These are phyloP conservation scores for Firmiana major DNA, from an alignment of 345 rosid genomes.

Conservation along the genomic window DNA sequence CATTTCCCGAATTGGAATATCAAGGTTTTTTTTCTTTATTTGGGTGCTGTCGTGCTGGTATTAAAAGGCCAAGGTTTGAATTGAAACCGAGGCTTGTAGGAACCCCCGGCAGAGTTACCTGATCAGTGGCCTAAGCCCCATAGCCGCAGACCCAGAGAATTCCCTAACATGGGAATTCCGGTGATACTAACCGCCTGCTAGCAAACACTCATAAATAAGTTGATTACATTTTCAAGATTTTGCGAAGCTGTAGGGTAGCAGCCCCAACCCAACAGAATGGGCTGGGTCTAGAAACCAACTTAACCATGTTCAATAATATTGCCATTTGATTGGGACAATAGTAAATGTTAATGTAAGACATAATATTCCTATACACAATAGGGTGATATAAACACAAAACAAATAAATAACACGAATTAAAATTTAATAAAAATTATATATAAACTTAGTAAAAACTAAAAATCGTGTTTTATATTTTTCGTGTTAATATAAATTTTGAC, in stretches of 20 bases:
- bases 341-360: too few relatives aligned
- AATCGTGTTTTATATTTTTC: too few relatives aligned
- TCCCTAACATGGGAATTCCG: too few relatives aligned
- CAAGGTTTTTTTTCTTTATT: neutral
- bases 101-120: neutral
- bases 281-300: neutral
- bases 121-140: neutral
- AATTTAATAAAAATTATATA: too few relatives aligned
- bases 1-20: neutral
- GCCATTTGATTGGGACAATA: neutral
- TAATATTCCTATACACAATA: too few relatives aligned
- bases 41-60: neutral
- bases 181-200: too few relatives aligned
- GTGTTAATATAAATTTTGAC: too few relatives aligned
- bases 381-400: too few relatives aligned
- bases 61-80: neutral
- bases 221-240: neutral
- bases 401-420: too few relatives aligned
- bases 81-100: neutral
- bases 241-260: neutral
- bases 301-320: neutral
- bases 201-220: neutral
- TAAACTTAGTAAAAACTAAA: too few relatives aligned
- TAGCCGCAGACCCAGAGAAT: neutral
- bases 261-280: neutral